These are phyloP conservation scores for Alternaria sp. DNA, from an alignment of 2,329 filamentous ascomycete genomes.

Conservation along the genomic window DNA sequence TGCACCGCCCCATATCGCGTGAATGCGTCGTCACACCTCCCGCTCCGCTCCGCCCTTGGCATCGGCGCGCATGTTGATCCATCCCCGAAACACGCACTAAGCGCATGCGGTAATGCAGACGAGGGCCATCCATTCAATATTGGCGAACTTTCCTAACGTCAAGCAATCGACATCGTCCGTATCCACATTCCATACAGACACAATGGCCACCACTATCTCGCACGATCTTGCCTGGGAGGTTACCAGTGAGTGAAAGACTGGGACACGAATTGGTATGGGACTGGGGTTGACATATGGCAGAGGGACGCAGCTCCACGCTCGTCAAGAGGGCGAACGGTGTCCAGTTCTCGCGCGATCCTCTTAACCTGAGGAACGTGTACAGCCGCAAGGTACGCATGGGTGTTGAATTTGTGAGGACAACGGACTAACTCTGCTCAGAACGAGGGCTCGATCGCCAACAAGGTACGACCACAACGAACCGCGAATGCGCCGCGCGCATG, in stretches of 20 bases:
- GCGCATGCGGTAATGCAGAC: constrained; percentile 37
- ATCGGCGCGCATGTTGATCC: constrained; percentile 33
- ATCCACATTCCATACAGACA: constrained; percentile 43
- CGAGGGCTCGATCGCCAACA: constrained; percentile 91
- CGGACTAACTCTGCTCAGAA: constrained; percentile 65
- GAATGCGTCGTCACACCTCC: constrained; percentile 25
- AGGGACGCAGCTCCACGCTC: constrained; percentile 87
- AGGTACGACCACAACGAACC: constrained; percentile 66
- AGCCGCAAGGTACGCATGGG: constrained; percentile 77
- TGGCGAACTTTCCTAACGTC: constrained; percentile 28
- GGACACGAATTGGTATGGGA: constrained; percentile 4
- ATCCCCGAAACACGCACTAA: constrained; percentile 32
- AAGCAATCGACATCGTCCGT: constrained; percentile 34
- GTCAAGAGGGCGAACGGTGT: constrained; percentile 89
- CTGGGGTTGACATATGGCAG: constrained; percentile 58
- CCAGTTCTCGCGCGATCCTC: constrained; percentile 91
- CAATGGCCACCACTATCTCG: constrained; percentile 73
- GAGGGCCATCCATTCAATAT: constrained; percentile 37
- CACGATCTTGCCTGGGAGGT: constrained; percentile 94
- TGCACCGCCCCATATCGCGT: constrained; percentile 22
- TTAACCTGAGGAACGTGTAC: constrained; percentile 94
- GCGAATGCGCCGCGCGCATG: constrained; percentile 14
- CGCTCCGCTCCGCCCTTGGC: constrained; percentile 19
- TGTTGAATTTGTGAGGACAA: constrained; percentile 11
- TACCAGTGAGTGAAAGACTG: constrained; percentile 75